A percentile compares a stretch with the other conserved stretches of the same genome.
Evolutionary conservation across 176 grass and related monocot genomes (phyloP).

Genomic region (Aegilops longissima): DNA sequence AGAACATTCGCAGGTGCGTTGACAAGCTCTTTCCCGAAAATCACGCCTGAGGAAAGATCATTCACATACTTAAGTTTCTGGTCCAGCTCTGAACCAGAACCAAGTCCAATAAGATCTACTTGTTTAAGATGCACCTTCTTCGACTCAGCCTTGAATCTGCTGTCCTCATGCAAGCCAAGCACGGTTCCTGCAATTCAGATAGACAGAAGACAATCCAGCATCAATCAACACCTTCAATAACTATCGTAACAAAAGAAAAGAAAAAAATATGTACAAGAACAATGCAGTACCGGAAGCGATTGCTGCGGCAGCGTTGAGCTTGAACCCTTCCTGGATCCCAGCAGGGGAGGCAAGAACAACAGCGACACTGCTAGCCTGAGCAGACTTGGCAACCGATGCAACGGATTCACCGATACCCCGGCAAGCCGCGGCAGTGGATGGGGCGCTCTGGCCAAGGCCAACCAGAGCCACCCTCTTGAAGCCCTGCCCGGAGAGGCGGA

Average conservation of each 20-base stretch:
- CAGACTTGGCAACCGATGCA: slow-evolving; percentile 70
- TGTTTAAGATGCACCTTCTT: slow-evolving; percentile 83
- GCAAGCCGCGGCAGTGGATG: slow-evolving; percentile 45
- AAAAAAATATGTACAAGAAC: no score
- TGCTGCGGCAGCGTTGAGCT: slow-evolving; percentile 58
- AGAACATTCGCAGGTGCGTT: slow-evolving; percentile 98
- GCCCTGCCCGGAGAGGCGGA: slow-evolving; percentile 69
- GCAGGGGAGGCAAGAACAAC: slow-evolving; percentile 57
- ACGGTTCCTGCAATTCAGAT: slow-evolving; percentile 60
- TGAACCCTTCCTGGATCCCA: slow-evolving; percentile 55
- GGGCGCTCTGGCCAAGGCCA: slow-evolving; percentile 63
- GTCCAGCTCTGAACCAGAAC: slow-evolving; percentile 62
- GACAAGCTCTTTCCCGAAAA: slow-evolving; percentile 94
- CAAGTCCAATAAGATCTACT: slow-evolving; percentile 82
- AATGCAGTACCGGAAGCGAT: slow-evolving; percentile 66
- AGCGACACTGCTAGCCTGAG: slow-evolving; percentile 72
- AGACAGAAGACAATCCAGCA: neutral
- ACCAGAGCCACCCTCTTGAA: slow-evolving; percentile 87
- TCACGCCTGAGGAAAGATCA: slow-evolving; percentile 79
- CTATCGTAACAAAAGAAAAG: neutral
- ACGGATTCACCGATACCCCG: slow-evolving; percentile 69
- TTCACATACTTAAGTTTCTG: slow-evolving; percentile 78
- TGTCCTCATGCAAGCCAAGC: slow-evolving; percentile 82
- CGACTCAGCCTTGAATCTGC: slow-evolving; percentile 85
- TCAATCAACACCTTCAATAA: neutral